phyloP scores from a whole-genome alignment of 2,329 filamentous ascomycete genomes.

The Laburnicola sp. region DNA sequence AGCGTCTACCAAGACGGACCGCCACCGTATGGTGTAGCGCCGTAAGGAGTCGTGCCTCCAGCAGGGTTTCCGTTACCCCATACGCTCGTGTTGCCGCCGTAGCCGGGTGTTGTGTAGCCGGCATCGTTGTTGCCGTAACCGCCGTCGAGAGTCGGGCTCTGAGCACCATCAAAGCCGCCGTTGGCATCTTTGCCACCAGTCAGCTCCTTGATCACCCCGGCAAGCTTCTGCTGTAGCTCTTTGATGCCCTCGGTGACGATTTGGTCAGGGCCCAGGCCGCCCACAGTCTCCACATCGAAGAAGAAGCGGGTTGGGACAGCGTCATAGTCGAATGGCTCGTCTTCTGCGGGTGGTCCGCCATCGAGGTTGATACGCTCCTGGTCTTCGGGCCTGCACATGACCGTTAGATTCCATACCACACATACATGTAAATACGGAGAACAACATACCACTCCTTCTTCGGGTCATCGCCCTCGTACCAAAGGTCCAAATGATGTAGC shows the following conservation, averaged over 20 bases:
- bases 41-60: constrained; percentile 59
- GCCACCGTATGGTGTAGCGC: constrained; percentile 63
- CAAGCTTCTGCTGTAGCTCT: constrained; percentile 87
- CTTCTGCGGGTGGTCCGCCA: constrained; percentile 70
- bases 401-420: neutral
- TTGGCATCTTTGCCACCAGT: constrained; percentile 58
- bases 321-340: constrained; percentile 88
- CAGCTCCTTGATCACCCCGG: constrained; percentile 70
- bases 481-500: constrained; percentile 85
- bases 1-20: constrained; percentile 23
- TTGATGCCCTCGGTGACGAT: constrained; percentile 89
- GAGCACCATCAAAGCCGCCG: constrained; percentile 63
- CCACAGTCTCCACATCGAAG: constrained; percentile 87
- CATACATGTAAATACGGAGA: neutral
- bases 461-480: constrained; percentile 88
- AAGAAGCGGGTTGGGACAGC: constrained; percentile 85
- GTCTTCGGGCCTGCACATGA: constrained; percentile 69
- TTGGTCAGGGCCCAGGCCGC: constrained; percentile 83
- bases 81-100: constrained; percentile 57
- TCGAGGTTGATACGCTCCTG: constrained; percentile 82
- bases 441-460: constrained; percentile 77
- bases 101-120: constrained; percentile 69
- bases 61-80: constrained; percentile 65
- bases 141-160: constrained; percentile 61
- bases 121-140: constrained; percentile 62